Base-by-base conservation (phyloP, 2,329 filamentous ascomycete species). In the Torrubiella hemipterigena region DNA sequence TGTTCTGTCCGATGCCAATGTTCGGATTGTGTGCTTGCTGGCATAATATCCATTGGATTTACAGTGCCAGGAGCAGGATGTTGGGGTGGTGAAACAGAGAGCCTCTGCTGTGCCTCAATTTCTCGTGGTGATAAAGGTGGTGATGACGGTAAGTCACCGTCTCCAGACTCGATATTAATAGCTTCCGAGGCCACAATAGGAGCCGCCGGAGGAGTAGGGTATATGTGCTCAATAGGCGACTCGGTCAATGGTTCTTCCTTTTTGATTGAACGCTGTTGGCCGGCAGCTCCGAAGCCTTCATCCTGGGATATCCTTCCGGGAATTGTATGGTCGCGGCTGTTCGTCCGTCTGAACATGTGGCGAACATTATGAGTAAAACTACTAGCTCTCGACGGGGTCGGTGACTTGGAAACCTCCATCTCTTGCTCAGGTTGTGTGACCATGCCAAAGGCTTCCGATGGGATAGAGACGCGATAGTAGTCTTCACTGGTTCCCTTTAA, bases 21-120 rank as follows among this genome's bases (percentile, higher is more conserved):
- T 35, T 59, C 57, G 7, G 49, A 49, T 35, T 58, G 46, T 4
- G 55, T 57, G 12, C 50, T 52, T 4, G 57, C 49, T 5, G 57
- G 61, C 66, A 68, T 69, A 18, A 70, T 61, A 29, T 67, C 63
- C 59, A 67, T 67, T 1, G 66, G 66, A 24, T 69, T 69, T 8
- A 66, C 64, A 4, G 65, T 69, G 20, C 61, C 63, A 4, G 59
- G 58, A 2, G 57, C 52, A 21, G 62, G 51, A 29, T 54, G 41
- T 5, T 35, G 32, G 10, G 55, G 47, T 27, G 53, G 47, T 14
- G 47, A 48, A 29, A 52, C 44, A 16, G 48, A 47, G n/a, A n/a
- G n/a, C 9, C 34, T 30, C 12, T 14, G 19, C 2, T 31, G 33
- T 8, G 20, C 14, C 17, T 25, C n/a, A n/a, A n/a, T n/a, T n/a